Base-by-base conservation (phyloP, 148 eudicot species). In the Cornus florida region DNA sequence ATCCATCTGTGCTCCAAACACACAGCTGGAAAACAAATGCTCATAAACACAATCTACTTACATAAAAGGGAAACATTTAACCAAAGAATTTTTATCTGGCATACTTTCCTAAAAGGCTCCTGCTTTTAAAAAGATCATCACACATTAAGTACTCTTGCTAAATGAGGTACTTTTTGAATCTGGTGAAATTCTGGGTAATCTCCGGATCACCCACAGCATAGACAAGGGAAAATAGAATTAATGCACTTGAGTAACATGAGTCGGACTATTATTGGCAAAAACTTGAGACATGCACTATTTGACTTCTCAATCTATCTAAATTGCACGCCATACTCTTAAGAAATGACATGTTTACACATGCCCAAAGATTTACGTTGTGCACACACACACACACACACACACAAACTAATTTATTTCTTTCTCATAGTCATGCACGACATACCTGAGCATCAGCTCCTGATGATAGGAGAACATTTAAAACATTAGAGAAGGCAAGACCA, bases 381-480 rank as follows among this genome's bases (percentile, higher is more conserved):
- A 8, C 6, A 9, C 1, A 43, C 9, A 43, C 9, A 43, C 8
- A 41, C 8, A 41, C 9, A 43, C 8, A 62, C 24, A 62, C 8
- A 62, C 0, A n/a, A 14, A 13, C 23, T 19, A 46, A 31, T 56
- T 56, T 10, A 33, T 77, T 57, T 31, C 13, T 65, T 20, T 28
- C 56, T n/a, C 43, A 79, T 72, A 32, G 65, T 23, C 28, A 72
- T 13, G 38, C 35, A 35, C 28, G 10, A 65, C 75, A 33, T 73
- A 92, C 94, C 92, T 92, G 91, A 75, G 92, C 82, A 84, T 92
- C 94, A 31, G 90, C 92, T 33, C 97, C 94, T 46, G 97, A 85
- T 67, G 97, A 92, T 62, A 92, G 88, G n/a, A 92, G 92, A 38
- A 90, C 80, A 77, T 89, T 78, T 31, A 86, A 78, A 72, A 69